These are phyloP conservation scores for Botryotinia globosa DNA, from an alignment of 2,329 filamentous ascomycete genomes.

Conservation along the genomic window DNA sequence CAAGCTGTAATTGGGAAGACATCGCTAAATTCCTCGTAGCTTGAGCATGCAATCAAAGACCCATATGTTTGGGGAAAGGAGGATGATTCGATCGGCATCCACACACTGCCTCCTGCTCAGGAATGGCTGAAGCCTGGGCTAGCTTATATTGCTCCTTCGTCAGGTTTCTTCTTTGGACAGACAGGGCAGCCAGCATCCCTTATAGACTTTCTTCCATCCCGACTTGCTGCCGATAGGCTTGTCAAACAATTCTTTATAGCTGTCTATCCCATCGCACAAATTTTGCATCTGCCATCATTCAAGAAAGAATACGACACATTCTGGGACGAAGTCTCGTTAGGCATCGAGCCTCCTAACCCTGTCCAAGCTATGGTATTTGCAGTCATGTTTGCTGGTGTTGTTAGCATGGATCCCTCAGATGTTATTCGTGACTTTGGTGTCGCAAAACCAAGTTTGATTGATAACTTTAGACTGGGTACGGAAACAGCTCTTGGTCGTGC, in stretches of 20 bases:
- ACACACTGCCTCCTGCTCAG: slow-evolving; percentile 30
- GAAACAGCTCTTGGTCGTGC: slow-evolving; percentile 67
- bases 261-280: slow-evolving; percentile 67
- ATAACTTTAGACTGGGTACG: slow-evolving; percentile 62
- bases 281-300: slow-evolving; percentile 52
- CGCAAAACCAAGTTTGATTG: slow-evolving; percentile 55
- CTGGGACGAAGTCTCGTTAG: slow-evolving; percentile 58
- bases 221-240: slow-evolving; percentile 56
- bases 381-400: slow-evolving; percentile 64
- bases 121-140: slow-evolving; percentile 62
- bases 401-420: slow-evolving; percentile 59
- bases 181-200: slow-evolving; percentile 49
- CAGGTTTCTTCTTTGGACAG: slow-evolving; percentile 59
- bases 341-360: slow-evolving; percentile 60
- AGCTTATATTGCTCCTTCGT: slow-evolving; percentile 65
- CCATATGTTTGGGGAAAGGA: neutral
- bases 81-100: neutral
- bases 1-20: neutral
- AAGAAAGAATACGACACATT: slow-evolving; percentile 57
- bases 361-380: slow-evolving; percentile 68
- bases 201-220: slow-evolving; percentile 59
- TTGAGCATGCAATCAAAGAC: slow-evolving; percentile 17
- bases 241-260: slow-evolving; percentile 64
- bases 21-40: neutral
- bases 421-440: slow-evolving; percentile 54